phyloP scores from a whole-genome alignment of 139 green algal genomes.

The Closterium sp. region DNA sequence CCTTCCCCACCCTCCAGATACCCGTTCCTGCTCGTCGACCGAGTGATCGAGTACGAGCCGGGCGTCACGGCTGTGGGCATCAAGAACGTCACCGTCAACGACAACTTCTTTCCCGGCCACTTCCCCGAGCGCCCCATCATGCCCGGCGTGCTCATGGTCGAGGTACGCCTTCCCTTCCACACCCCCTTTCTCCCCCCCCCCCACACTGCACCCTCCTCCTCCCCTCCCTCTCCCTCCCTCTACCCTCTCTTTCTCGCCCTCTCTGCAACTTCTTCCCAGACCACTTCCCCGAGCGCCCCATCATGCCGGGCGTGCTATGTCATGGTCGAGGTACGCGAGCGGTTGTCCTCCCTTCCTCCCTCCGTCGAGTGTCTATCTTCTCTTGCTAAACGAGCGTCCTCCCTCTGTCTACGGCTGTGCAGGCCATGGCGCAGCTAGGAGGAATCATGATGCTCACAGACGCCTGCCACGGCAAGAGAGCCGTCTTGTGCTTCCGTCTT shows the following conservation, averaged over 20 bases:
- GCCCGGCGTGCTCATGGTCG: slow-evolving; percentile 92
- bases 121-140: slow-evolving; percentile 98
- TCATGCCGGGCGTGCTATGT: slow-evolving; percentile 95
- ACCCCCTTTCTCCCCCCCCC: too few species aligned
- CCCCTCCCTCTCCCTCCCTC: neutral
- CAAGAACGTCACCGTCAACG: slow-evolving; percentile 98
- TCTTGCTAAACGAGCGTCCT: too few species aligned
- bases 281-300: slow-evolving; percentile 94
- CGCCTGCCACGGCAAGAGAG: slow-evolving; percentile 53
- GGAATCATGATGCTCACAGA: slow-evolving; percentile 93
- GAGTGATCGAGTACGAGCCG: slow-evolving; percentile 87
- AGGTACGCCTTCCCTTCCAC: too few species aligned
- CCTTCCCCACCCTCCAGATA: slow-evolving; percentile 65
- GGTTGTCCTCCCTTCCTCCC: too few species aligned
- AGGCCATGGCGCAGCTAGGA: slow-evolving; percentile 94
- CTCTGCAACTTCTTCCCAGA: slow-evolving; percentile 88
- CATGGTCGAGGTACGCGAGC: slow-evolving; percentile 38
- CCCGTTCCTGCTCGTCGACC: slow-evolving; percentile 96
- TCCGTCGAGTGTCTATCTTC: too few species aligned
- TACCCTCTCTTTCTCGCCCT: neutral
- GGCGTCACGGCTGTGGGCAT: slow-evolving; percentile 90
- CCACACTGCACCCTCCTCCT: too few species aligned
- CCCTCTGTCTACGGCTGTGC: neutral
- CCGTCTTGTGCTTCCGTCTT: slow-evolving; percentile 61
- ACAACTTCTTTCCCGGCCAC: slow-evolving; percentile 99